Evolutionary conservation across 169 alveolate species (phyloP).

Genomic region (Eimeria sp.): DNA sequence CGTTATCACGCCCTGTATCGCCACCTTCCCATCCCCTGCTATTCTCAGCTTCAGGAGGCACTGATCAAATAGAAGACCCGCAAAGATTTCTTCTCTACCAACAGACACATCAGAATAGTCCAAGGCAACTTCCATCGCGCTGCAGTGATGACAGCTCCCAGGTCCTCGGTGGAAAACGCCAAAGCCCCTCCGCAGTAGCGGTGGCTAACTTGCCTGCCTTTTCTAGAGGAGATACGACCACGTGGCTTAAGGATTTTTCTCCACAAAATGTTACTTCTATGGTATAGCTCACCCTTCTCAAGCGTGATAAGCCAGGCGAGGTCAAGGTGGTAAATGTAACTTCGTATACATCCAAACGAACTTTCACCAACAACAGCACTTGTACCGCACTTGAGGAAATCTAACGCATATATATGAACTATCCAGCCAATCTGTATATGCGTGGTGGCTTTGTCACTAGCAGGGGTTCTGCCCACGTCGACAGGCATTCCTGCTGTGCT

Average conservation of each 20-base stretch:
- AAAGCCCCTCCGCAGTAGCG: not conserved
- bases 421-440: not conserved
- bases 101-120: conserved; percentile 24
- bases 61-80: not conserved
- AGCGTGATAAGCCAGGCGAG: not conserved
- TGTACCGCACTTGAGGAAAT: not conserved
- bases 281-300: conserved; percentile 34
- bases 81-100: conserved; percentile 10
- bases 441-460: not conserved
- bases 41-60: conserved; percentile 13
- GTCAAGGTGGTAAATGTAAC: not conserved
- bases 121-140: conserved; percentile 36
- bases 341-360: not conserved
- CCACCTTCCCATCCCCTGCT: conserved; percentile 24
- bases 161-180: not conserved
- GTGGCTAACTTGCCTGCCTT: not conserved
- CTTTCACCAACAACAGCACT: not conserved
- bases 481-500: not conserved
- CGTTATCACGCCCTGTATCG: not conserved
- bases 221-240: not conserved
- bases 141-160: not conserved
- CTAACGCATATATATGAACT: not conserved
- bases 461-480: not conserved
- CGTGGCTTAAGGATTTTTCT: not conserved
- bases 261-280: not conserved